Percentiles rank a stretch among this genome's conserved stretches.
Evolutionary conservation across 176 grass and related monocot genomes (phyloP).

Genomic region (Miscanthus lutarioriparius): DNA sequence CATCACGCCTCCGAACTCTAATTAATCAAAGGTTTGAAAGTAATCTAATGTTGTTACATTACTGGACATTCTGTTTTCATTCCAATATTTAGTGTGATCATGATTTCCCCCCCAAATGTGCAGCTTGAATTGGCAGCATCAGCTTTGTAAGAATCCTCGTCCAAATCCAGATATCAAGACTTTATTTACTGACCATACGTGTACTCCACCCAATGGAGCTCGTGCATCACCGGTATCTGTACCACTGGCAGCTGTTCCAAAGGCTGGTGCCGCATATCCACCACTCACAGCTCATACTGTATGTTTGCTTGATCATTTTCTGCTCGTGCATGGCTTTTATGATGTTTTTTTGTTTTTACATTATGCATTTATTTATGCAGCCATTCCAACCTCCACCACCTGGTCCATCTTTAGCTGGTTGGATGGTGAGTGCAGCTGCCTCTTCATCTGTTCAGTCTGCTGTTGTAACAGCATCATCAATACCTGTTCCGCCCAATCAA

Average conservation of each 20-base stretch:
- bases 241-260: constrained; percentile 81
- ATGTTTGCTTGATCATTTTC: constrained; percentile 35
- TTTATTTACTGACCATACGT: constrained; percentile 91
- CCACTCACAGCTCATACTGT: constrained; percentile 73
- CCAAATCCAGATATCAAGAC: constrained; percentile 98
- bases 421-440: constrained; percentile 78
- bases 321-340: constrained; percentile 15
- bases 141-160: constrained; percentile 95
- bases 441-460: constrained; percentile 81
- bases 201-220: constrained; percentile 68
- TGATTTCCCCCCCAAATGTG: constrained; percentile 29
- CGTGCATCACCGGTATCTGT: constrained; percentile 79
- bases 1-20: constrained; percentile 86
- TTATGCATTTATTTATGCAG: constrained; percentile 39
- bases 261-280: constrained; percentile 65
- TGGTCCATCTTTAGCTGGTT: constrained; percentile 89
- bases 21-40: constrained; percentile 89
- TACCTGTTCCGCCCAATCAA: constrained; percentile 85
- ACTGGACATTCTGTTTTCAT: constrained; percentile 10
- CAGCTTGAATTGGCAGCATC: constrained; percentile 99
- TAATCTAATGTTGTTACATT: neutral
- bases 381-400: constrained; percentile 70
- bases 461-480: constrained; percentile 70
- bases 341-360: constrained; percentile 32
- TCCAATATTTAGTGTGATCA: neutral